phyloP scores from a whole-genome alignment of 768 basidiomycete species.

The Amanita exitialis region DNA sequence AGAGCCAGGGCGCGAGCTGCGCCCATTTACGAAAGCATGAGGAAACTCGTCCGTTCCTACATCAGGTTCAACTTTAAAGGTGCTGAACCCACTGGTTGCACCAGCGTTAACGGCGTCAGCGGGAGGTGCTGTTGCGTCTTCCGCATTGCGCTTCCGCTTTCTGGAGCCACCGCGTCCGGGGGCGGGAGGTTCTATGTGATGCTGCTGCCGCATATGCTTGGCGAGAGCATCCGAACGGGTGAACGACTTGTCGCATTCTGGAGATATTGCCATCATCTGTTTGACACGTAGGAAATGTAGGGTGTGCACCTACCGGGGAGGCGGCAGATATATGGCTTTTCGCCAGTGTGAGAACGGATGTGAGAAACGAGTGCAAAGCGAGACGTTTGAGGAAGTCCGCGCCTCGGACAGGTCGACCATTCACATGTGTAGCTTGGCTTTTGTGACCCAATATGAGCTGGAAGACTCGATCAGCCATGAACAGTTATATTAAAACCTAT shows the following conservation, averaged over 20 bases:
- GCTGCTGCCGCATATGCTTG: slow-evolving; percentile 87
- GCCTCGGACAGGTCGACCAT: slow-evolving; percentile 75
- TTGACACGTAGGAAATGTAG: not conserved
- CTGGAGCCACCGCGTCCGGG: slow-evolving; percentile 62
- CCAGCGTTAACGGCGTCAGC: slow-evolving; percentile 15
- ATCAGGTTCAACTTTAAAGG: slow-evolving; percentile 54
- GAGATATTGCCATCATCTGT: slow-evolving; percentile 6
- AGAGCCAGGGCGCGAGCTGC: slow-evolving; percentile 13
- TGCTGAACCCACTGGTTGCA: slow-evolving; percentile 33
- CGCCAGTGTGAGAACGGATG: slow-evolving; percentile 86
- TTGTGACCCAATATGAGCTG: slow-evolving; percentile 76
- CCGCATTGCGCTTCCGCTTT: slow-evolving; percentile 56
- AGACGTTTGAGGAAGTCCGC: slow-evolving; percentile 78
- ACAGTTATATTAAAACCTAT: not conserved
- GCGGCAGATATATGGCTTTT: slow-evolving; percentile 84
- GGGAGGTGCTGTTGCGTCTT: slow-evolving; percentile 22
- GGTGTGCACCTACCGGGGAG: slow-evolving; percentile 49
- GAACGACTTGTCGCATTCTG: slow-evolving; percentile 93
- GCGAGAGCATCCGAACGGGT: slow-evolving; percentile 90
- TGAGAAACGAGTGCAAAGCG: slow-evolving; percentile 88
- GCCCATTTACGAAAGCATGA: slow-evolving; percentile 15
- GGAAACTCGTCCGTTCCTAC: slow-evolving; percentile 29
- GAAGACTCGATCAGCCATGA: slow-evolving; percentile 4
- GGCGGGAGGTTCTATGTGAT: slow-evolving; percentile 65
- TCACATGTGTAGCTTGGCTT: slow-evolving; percentile 85